Evolutionary conservation across 2,329 filamentous ascomycete genomes (phyloP).

Genomic region (Amphichorda felina): DNA sequence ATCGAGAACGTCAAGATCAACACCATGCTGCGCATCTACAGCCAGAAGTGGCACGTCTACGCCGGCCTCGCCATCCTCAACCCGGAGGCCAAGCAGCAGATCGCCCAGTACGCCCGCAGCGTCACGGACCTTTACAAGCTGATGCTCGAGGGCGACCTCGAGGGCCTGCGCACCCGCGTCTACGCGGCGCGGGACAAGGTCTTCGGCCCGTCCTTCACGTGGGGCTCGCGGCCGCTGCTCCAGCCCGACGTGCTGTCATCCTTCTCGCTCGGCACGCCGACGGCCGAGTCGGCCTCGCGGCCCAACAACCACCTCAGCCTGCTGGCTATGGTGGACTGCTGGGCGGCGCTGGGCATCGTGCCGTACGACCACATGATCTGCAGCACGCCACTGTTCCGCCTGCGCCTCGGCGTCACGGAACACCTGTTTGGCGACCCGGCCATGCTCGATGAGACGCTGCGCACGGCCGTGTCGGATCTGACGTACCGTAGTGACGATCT

Average conservation of each 20-base stretch:
- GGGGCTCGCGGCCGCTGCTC: constrained; percentile 56
- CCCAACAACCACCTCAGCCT: constrained; percentile 92
- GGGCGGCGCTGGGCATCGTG: constrained; percentile 85
- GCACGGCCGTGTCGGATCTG: constrained; percentile 78
- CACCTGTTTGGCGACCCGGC: constrained; percentile 79
- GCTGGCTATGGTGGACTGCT: constrained; percentile 96
- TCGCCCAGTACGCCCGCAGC: constrained; percentile 82
- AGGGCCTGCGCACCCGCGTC: constrained; percentile 64
- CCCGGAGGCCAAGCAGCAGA: constrained; percentile 82
- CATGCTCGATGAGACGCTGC: constrained; percentile 73
- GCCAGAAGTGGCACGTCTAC: constrained; percentile 99
- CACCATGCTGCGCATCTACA: constrained; percentile 91
- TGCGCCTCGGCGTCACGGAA: constrained; percentile 96
- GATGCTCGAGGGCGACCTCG: constrained; percentile 76
- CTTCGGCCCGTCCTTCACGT: constrained; percentile 55
- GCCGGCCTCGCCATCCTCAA: constrained; percentile 95
- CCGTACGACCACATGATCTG: constrained; percentile 99
- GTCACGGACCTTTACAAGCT: constrained; percentile 94
- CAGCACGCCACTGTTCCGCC: constrained; percentile 89
- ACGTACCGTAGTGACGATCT: constrained; percentile 92
- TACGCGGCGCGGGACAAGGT: constrained; percentile 55
- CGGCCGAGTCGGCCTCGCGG: constrained; percentile 38
- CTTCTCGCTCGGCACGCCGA: constrained; percentile 68
- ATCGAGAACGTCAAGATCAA: constrained; percentile 99
- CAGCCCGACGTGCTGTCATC: constrained; percentile 77